phyloP scores from a whole-genome alignment of 2,329 filamentous ascomycete species.

The Elsinoe fawcettii region DNA sequence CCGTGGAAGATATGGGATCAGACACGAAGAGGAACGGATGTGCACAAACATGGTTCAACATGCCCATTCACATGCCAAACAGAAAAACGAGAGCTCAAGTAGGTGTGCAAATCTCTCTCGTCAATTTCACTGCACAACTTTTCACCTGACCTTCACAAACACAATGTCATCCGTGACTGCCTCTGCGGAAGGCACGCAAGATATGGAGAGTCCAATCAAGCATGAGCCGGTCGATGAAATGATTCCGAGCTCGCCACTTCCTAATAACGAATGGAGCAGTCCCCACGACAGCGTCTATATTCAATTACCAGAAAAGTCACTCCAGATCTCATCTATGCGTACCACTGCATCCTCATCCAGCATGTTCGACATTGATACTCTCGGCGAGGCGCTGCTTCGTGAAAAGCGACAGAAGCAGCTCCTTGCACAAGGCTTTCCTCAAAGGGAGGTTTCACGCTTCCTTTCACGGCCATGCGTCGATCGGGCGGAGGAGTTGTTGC shows the following conservation, averaged over 20 bases:
- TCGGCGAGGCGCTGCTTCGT: not conserved
- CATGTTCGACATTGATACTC: conserved; percentile 1
- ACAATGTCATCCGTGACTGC: not conserved
- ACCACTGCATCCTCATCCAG: not conserved
- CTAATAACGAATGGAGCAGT: not conserved
- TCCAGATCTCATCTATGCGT: not conserved
- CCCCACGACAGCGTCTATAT: not conserved
- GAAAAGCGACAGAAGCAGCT: not conserved
- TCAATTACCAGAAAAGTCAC: not conserved
- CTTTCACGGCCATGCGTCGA: conserved; percentile 4
- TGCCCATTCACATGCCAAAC: not conserved
- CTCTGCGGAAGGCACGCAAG: not conserved
- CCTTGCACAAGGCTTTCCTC: not conserved
- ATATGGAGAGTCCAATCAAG: not conserved
- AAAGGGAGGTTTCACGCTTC: not conserved
- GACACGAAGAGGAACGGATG: no score
- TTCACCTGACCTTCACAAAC: not conserved
- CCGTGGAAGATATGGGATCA: no score
- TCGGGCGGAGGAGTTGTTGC: not conserved
- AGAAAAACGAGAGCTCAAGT: no score
- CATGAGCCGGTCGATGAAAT: not conserved
- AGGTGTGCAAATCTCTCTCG: no score
- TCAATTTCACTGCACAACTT: not conserved
- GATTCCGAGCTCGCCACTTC: not conserved
- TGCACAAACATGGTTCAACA: not conserved